phyloP scores from a whole-genome alignment of 768 basidiomycete genomes.

The Epithele typhae region DNA sequence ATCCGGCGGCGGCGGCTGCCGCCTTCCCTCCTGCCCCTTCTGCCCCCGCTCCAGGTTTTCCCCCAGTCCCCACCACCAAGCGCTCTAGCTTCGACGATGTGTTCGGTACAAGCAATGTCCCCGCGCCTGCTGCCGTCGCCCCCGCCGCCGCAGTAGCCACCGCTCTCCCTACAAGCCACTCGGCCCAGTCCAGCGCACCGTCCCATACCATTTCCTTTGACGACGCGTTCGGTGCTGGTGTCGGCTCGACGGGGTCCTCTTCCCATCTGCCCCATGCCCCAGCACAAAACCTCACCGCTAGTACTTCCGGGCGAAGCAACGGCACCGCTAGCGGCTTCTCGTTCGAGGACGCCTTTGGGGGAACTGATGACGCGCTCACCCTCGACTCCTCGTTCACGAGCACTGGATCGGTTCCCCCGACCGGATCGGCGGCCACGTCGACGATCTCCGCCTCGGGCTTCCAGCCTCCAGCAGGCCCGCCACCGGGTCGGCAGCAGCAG shows the following conservation, averaged over 20 bases:
- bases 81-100: constrained; percentile 32
- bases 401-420: too few relatives aligned
- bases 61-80: constrained; percentile 13
- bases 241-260: too few relatives aligned
- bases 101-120: constrained; percentile 19
- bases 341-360: constrained; percentile 58
- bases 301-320: constrained; percentile 12
- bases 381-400: constrained; percentile 35
- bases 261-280: too few relatives aligned
- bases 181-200: constrained; percentile 2
- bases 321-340: constrained; percentile 24
- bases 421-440: constrained; percentile 16
- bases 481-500: constrained; percentile 17
- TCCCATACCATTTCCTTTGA: constrained; percentile 39
- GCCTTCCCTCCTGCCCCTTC: constrained; percentile 9
- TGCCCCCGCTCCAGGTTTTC: constrained; percentile 9
- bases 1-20: constrained; percentile 8
- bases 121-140: constrained; percentile 11
- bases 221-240: constrained; percentile 39
- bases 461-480: constrained; percentile 24
- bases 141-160: constrained; percentile 8
- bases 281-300: constrained; percentile 1
- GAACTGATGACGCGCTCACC: constrained; percentile 37
- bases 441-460: constrained; percentile 24
- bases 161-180: constrained; percentile 1